A percentile compares a stretch with the other conserved stretches of the same genome.
phyloP scores from a whole-genome alignment of 1,284 basidiomycete genomes.

The Sporisorium reilianum region DNA sequence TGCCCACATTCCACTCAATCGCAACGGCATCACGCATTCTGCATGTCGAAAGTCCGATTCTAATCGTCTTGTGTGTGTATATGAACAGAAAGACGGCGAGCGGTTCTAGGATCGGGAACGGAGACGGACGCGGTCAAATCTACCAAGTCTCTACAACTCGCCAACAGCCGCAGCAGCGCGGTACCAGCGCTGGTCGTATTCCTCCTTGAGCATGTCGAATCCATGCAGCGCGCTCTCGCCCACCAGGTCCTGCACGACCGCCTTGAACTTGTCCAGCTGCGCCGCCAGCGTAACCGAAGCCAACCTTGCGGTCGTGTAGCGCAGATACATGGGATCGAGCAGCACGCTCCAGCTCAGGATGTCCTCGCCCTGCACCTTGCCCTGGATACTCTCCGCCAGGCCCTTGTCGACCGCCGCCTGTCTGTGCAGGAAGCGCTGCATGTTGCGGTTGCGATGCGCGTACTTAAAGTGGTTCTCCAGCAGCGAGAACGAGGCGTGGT shows the following conservation, averaged over 20 bases:
- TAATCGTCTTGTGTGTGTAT: background rate
- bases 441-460: slow-evolving; percentile 20
- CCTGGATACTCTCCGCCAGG: background rate
- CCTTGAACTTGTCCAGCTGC: slow-evolving; percentile 53
- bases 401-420: slow-evolving; percentile 11
- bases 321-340: slow-evolving; percentile 52
- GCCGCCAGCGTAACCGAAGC: slow-evolving; percentile 45
- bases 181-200: slow-evolving; percentile 29
- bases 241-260: slow-evolving; percentile 49
- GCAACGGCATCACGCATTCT: background rate
- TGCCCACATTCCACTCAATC: background rate
- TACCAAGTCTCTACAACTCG: slow-evolving; percentile 2
- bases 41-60: background rate
- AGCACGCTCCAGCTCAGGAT: slow-evolving; percentile 44
- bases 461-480: slow-evolving; percentile 47
- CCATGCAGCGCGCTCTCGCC: slow-evolving; percentile 48
- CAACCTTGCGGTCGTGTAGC: slow-evolving; percentile 51
- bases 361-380: slow-evolving; percentile 13
- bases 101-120: background rate
- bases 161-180: slow-evolving; percentile 6
- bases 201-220: slow-evolving; percentile 44
- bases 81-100: background rate
- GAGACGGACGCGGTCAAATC: too few species aligned
- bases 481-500: slow-evolving; percentile 36
- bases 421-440: slow-evolving; percentile 30